phyloP scores from a whole-genome alignment of 2,329 filamentous ascomycete species.

The Pyricularia grisea region DNA sequence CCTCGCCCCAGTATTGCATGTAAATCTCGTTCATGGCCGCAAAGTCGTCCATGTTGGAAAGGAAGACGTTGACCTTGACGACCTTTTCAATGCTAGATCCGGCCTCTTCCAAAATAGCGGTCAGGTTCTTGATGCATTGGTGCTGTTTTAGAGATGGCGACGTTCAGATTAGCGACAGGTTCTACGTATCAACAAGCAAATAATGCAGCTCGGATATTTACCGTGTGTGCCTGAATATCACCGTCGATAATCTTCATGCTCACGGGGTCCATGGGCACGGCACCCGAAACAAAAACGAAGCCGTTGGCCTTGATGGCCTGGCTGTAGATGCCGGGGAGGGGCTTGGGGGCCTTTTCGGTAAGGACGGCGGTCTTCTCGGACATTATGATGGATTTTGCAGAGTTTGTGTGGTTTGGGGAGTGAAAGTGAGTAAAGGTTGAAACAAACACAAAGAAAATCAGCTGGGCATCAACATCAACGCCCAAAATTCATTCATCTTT shows the following conservation, averaged over 20 bases:
- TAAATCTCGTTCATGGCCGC: conserved; percentile 67
- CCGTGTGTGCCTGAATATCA: conserved; percentile 56
- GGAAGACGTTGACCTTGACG: conserved; percentile 66
- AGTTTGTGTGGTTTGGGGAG: conserved; percentile 7
- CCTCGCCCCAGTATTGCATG: conserved; percentile 54
- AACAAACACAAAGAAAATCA: too few relatives aligned
- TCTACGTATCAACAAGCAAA: too few relatives aligned
- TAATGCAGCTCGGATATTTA: conserved; percentile 10
- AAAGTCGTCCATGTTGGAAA: conserved; percentile 66
- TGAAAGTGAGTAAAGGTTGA: neutral
- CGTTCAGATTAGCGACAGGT: neutral
- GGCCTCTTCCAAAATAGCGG: conserved; percentile 59
- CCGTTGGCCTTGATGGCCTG: conserved; percentile 58
- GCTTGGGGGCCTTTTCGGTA: conserved; percentile 30
- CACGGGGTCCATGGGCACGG: conserved; percentile 55
- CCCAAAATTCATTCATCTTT: too few relatives aligned
- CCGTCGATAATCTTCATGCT: conserved; percentile 50
- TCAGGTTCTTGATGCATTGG: conserved; percentile 62
- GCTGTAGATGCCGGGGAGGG: conserved; percentile 28
- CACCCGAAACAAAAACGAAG: conserved; percentile 62
- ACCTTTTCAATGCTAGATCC: conserved; percentile 56
- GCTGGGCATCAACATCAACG: too few relatives aligned
- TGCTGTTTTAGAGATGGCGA: conserved; percentile 22
- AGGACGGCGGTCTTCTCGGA: conserved; percentile 31
- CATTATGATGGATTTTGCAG: conserved; percentile 19